These are phyloP conservation scores for Stachybotrys echinatus DNA, from an alignment of 2,329 filamentous ascomycete genomes.

Conservation along the genomic window DNA sequence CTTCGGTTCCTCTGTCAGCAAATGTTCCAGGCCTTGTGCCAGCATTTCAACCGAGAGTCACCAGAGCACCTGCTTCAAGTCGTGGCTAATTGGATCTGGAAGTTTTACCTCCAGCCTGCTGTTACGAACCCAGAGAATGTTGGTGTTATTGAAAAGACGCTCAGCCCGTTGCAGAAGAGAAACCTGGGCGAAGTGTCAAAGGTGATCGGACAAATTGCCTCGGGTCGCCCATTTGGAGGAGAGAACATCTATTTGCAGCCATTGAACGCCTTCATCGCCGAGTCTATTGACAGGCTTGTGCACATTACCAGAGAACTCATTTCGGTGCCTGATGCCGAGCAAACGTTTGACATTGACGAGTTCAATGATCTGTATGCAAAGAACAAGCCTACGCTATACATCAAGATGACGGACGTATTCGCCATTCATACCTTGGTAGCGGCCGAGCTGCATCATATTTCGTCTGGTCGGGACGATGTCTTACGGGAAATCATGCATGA, in stretches of 20 bases:
- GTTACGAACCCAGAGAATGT: constrained; percentile 86
- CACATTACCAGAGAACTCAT: constrained; percentile 75
- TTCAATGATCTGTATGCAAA: constrained; percentile 97
- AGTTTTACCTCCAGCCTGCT: constrained; percentile 86
- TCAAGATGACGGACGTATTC: constrained; percentile 97
- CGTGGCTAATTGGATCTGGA: constrained; percentile 90
- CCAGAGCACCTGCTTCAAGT: constrained; percentile 74
- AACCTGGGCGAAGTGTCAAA: constrained; percentile 89
- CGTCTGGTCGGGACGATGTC: constrained; percentile 76
- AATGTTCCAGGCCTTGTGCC: constrained; percentile 71
- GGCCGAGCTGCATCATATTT: constrained; percentile 71
- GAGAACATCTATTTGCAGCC: constrained; percentile 96
- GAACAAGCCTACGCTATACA: constrained; percentile 96
- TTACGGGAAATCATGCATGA: constrained; percentile 90
- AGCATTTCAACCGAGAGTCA: constrained; percentile 75
- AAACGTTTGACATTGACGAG: constrained; percentile 95
- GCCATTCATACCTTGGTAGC: constrained; percentile 88
- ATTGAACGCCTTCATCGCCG: constrained; percentile 82
- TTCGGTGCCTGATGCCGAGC: constrained; percentile 78
- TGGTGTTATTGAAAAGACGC: constrained; percentile 82
- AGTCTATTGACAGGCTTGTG: constrained; percentile 75
- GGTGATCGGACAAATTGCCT: constrained; percentile 81
- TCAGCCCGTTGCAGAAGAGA: constrained; percentile 87
- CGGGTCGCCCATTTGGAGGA: constrained; percentile 84
- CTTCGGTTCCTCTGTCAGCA: constrained; percentile 84